Evolutionary conservation across 139 green algal genomes (phyloP), one percentile per base, ranked within the genome.

Genomic region (Picochlorum sp.): DNA sequence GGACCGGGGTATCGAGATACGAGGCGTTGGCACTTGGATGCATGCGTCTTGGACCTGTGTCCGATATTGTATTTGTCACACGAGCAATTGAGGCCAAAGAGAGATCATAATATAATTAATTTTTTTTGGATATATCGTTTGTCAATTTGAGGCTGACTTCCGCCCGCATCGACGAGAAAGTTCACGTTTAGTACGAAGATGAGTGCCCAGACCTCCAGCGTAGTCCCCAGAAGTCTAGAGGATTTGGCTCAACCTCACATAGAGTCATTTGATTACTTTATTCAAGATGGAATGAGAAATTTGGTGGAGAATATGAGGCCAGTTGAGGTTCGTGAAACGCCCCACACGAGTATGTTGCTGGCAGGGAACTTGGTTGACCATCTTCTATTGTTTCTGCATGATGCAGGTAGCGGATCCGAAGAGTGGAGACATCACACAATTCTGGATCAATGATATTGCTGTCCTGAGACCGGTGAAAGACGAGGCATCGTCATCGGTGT

Each of bases 241-340:
- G 61, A 73, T 11, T 71, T 95, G 5, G 86, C 88, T 24, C 57
- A 84, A 55, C 88, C 89, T 0, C 89, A 96, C 63, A 71, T 96
- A 6, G 82, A 81, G 3, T 96, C 87, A 1, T 98, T 90, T 62
- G 81, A 98, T 67, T 95, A 89, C 57, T 97, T 98, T 61, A 30
- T 97, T 3, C 56, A 57, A 0, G 77, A 93, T 50, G 92, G 92
- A 15, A 62, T 98, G 70, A 34, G 80, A 13, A 32, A 59, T 3
- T 81, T 89, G 3, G 66, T 96, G 2, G 63, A 80, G 6, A 57
- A 55, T 51, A 59, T 98, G 21, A 68, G 88, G 21, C 82, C 79
- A 1, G 45, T 92, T 5, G 84, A 96, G 86, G 85, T 96, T 50
- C 41, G 57, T 57, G 10, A 49, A 65, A 32, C 65, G 6, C 23